These are phyloP conservation scores for Garcia nutans DNA, from an alignment of 345 rosid species.

Conservation along the genomic window DNA sequence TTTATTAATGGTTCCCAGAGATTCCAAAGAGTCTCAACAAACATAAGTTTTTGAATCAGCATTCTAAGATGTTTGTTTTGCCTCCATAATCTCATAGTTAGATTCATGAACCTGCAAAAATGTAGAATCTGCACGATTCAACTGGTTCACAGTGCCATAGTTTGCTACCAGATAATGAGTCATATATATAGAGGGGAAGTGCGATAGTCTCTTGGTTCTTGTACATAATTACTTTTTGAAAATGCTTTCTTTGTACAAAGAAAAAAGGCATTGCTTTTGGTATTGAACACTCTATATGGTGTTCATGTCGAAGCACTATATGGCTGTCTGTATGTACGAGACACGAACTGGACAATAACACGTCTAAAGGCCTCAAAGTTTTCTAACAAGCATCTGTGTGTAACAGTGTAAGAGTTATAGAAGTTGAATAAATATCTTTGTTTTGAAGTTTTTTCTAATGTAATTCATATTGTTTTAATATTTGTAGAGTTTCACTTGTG, in stretches of 20 bases:
- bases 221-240: no score
- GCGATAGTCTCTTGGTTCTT: neutral
- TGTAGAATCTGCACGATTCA: neutral
- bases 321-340: neutral
- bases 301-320: neutral
- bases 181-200: neutral
- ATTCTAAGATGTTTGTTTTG: neutral
- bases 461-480: slow-evolving; percentile 6
- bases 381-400: neutral
- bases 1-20: neutral
- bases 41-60: neutral
- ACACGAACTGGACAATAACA: neutral
- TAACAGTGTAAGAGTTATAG: neutral
- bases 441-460: neutral
- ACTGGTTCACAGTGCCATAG: neutral
- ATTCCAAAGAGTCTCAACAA: neutral
- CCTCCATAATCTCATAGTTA: neutral
- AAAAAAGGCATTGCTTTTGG: neutral
- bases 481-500: slow-evolving; percentile 8
- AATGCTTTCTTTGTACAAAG: neutral
- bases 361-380: neutral
- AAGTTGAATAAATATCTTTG: slow-evolving; percentile 14
- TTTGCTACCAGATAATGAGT: neutral
- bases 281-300: neutral
- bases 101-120: neutral